Percentiles rank a stretch among this genome's conserved stretches.
These are phyloP conservation scores for Suillus lakei DNA, from an alignment of 768 basidiomycete species.

Conservation along the genomic window DNA sequence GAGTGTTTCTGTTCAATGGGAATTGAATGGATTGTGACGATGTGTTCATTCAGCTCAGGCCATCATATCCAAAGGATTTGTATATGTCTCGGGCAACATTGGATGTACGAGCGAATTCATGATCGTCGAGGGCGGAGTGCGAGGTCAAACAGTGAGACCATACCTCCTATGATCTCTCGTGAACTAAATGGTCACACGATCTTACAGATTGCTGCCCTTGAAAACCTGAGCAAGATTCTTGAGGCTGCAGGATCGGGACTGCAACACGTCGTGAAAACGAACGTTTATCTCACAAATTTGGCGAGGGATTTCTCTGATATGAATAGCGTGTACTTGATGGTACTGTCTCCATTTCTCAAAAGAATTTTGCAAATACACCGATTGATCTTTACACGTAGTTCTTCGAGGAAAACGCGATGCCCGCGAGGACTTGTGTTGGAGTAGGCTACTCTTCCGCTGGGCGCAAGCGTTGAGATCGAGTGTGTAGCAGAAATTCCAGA, in stretches of 20 bases:
- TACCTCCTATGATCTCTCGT: background rate
- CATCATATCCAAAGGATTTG: slow-evolving; percentile 36
- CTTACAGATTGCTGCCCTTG: slow-evolving; percentile 39
- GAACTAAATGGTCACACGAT: background rate
- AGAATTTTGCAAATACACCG: background rate
- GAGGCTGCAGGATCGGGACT: slow-evolving; percentile 42
- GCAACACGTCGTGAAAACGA: slow-evolving; percentile 45
- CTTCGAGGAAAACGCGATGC: slow-evolving; percentile 48
- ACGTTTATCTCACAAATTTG: slow-evolving; percentile 43
- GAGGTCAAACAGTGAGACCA: slow-evolving; percentile 41
- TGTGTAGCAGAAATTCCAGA: slow-evolving; percentile 50
- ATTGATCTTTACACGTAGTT: slow-evolving; percentile 39
- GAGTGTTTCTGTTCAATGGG: slow-evolving; percentile 1
- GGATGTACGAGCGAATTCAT: slow-evolving; percentile 36
- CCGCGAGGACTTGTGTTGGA: slow-evolving; percentile 63
- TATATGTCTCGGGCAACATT: slow-evolving; percentile 48
- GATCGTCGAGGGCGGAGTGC: slow-evolving; percentile 41
- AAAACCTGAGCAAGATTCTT: slow-evolving; percentile 44
- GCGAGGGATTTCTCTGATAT: slow-evolving; percentile 41
- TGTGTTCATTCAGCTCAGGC: slow-evolving; percentile 38
- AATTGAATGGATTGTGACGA: background rate
- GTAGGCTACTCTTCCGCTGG: slow-evolving; percentile 56
- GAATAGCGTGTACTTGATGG: slow-evolving; percentile 44
- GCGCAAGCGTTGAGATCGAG: slow-evolving; percentile 64
- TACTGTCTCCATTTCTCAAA: slow-evolving; percentile 13